Percentiles rank a stretch among this genome's conserved stretches.
Evolutionary conservation across 169 alveolate genomes (phyloP).

Genomic region (Babesia microti): DNA sequence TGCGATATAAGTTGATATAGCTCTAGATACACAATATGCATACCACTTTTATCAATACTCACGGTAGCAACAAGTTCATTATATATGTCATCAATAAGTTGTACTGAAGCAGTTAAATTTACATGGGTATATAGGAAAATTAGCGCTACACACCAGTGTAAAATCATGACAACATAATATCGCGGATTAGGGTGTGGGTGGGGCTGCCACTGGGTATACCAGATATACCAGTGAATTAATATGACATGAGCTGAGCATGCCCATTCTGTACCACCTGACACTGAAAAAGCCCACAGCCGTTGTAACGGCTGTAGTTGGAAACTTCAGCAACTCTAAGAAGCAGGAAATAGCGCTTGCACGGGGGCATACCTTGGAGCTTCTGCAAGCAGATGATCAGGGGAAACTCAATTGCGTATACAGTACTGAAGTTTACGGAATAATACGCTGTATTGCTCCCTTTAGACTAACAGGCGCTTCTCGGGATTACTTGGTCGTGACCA

Average conservation of each 20-base stretch:
- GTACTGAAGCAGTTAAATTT: no score
- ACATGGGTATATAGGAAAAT: no score
- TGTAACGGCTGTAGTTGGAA: slow-evolving; percentile 90
- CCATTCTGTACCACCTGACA: slow-evolving; percentile 89
- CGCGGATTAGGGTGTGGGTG: no score
- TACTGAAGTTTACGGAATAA: slow-evolving; percentile 87
- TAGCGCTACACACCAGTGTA: no score
- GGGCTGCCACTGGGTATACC: no score
- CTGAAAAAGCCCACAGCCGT: slow-evolving; percentile 92
- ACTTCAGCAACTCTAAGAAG: slow-evolving; percentile 92
- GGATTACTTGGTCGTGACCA: slow-evolving; percentile 87
- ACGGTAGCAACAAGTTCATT: no score
- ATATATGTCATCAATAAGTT: no score
- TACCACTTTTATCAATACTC: no score
- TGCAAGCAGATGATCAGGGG: slow-evolving; percentile 86
- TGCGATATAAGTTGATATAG: no score
- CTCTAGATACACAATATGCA: no score
- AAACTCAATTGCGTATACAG: slow-evolving; percentile 75
- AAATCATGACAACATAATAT: no score
- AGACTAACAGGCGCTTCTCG: slow-evolving; percentile 81
- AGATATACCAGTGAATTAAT: neutral
- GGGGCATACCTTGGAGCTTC: slow-evolving; percentile 86
- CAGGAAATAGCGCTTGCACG: slow-evolving; percentile 93
- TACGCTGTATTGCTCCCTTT: slow-evolving; percentile 83
- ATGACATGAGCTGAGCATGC: slow-evolving; percentile 55